Percentiles rank a stretch among this genome's conserved stretches.
phyloP scores from a whole-genome alignment of 2,329 filamentous ascomycete genomes.

The Myriosclerotinia curreyana region DNA sequence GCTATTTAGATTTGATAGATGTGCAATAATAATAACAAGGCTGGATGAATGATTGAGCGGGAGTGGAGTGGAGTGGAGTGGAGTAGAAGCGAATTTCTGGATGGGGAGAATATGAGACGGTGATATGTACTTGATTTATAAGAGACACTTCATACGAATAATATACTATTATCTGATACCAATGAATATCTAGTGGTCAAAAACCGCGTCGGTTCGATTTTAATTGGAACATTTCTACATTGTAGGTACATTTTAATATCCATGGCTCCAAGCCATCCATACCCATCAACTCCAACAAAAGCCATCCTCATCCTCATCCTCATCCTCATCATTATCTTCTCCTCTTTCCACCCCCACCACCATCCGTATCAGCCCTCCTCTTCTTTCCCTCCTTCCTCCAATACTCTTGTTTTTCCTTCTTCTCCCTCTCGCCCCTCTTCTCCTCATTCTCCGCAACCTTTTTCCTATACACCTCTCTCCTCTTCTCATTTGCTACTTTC shows the following conservation, averaged over 20 bases:
- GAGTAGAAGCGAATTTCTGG: too few species aligned
- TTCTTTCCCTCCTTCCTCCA: conserved; percentile 90
- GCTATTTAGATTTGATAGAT: too few species aligned
- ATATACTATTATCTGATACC: not conserved
- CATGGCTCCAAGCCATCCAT: not conserved
- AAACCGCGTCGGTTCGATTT: not conserved
- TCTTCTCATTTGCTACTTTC: conserved; percentile 81
- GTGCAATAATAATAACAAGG: too few species aligned
- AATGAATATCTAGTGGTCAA: not conserved
- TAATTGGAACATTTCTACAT: not conserved
- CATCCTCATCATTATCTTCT: conserved; percentile 21
- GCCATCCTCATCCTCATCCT: not conserved
- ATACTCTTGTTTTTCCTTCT: conserved; percentile 86
- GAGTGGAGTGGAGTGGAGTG: too few species aligned
- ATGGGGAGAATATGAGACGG: too few species aligned
- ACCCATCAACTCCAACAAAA: conserved; percentile 13
- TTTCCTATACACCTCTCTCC: conserved; percentile 73
- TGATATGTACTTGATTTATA: too few species aligned
- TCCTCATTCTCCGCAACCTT: conserved; percentile 79
- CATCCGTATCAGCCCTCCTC: conserved; percentile 55
- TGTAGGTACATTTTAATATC: conserved; percentile 7
- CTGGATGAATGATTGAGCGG: too few species aligned
- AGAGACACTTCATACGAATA: too few species aligned
- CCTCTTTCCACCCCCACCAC: conserved; percentile 44
- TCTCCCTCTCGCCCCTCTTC: conserved; percentile 83